Conservation (phyloP, 2,329 filamentous ascomycete species). For the Penicillium sp. region DNA sequence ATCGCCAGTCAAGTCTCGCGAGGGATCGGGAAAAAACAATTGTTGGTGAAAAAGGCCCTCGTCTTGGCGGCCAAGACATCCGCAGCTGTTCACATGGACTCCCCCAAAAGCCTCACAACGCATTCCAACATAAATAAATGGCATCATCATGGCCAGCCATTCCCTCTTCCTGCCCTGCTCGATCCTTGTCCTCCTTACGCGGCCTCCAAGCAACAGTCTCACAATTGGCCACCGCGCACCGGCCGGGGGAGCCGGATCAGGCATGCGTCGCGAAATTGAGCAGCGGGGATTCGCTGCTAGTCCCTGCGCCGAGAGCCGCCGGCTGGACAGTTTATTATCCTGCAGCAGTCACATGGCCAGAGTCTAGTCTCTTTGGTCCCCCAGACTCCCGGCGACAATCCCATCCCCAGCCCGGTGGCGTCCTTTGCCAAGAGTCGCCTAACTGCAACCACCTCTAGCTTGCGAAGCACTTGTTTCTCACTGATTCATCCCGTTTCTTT, state of each 20-base stretch:
- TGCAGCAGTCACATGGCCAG: neutral
- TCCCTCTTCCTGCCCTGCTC: neutral
- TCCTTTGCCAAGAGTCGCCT: neutral
- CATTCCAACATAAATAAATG: neutral
- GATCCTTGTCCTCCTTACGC: neutral
- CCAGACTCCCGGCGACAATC: neutral
- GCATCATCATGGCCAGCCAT: neutral
- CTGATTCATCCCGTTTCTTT: neutral
- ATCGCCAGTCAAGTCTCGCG: neutral
- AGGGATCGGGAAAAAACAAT: neutral
- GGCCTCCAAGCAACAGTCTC: neutral
- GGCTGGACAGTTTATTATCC: neutral
- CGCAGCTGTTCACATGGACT: neutral
- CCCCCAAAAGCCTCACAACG: neutral
- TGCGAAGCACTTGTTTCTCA: neutral
- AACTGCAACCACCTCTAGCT: neutral
- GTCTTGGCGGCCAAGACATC: neutral
- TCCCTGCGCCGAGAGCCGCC: neutral
- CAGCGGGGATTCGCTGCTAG: neutral
- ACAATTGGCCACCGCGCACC: neutral
- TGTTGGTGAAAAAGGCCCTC: neutral
- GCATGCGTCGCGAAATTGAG: conserved; percentile 10
- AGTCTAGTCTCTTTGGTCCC: neutral
- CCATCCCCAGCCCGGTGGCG: neutral
- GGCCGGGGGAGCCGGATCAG: neutral